A percentile compares a stretch with the other conserved stretches of the same genome.
Evolutionary conservation across 23 red algal genomes (phyloP).

Genomic region (Gracilariopsis chorda): DNA sequence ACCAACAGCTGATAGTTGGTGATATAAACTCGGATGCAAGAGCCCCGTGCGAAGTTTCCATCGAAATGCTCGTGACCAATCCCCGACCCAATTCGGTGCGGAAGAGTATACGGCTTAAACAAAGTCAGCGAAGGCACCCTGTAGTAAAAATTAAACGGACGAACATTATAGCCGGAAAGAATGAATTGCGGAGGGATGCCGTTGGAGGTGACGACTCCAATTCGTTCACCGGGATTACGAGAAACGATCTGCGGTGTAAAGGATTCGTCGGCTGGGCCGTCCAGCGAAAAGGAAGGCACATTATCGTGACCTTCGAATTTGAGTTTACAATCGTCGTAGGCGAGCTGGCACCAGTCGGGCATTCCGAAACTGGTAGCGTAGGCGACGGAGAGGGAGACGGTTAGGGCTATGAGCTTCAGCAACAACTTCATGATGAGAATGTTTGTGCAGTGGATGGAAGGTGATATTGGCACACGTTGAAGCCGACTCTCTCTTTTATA

Average conservation of each 20-base stretch:
- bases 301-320: neutral
- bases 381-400: neutral
- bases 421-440: too few relatives aligned
- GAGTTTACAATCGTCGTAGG: neutral
- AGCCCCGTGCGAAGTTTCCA: neutral
- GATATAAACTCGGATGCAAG: neutral
- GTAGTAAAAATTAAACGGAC: neutral
- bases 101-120: neutral
- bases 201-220: neutral
- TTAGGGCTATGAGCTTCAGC: too few relatives aligned
- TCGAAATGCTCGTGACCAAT: neutral
- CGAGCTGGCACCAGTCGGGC: neutral
- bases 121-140: neutral
- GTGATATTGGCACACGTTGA: too few relatives aligned
- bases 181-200: neutral
- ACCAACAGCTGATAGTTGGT: neutral
- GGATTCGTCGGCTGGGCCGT: neutral
- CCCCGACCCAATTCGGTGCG: neutral
- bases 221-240: neutral
- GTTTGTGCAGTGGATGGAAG: too few relatives aligned
- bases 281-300: neutral
- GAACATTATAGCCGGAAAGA: neutral
- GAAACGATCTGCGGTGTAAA: neutral
- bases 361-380: neutral
- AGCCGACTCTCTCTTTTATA: too few relatives aligned